A percentile compares a stretch with the other conserved stretches of the same genome.
Conservation (phyloP, 805 yeast species). For the Ogataea minuta region DNA sequence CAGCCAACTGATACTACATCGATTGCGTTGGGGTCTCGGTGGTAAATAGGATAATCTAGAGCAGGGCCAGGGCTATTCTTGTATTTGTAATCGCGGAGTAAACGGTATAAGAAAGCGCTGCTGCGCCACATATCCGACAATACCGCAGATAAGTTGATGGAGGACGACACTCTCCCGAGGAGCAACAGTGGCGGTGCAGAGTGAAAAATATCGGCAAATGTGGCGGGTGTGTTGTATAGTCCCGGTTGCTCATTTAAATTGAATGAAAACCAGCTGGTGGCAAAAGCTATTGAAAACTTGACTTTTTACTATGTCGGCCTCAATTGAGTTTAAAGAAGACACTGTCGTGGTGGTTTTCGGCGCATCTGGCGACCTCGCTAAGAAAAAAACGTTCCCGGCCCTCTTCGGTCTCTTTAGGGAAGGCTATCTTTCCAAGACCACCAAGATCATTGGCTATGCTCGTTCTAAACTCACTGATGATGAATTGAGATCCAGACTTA, state of each 20-base stretch:
- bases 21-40: slow-evolving; percentile 52
- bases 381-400: slow-evolving; percentile 92
- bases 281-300: slow-evolving; percentile 1
- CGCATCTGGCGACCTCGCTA: slow-evolving; percentile 93
- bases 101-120: slow-evolving; percentile 13
- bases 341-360: slow-evolving; percentile 83
- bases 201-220: neutral
- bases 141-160: slow-evolving; percentile 6
- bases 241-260: slow-evolving; percentile 8
- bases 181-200: slow-evolving; percentile 9
- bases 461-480: slow-evolving; percentile 69
- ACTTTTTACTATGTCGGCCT: slow-evolving; percentile 16
- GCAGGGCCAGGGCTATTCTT: neutral
- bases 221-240: slow-evolving; percentile 7
- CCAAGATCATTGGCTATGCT: slow-evolving; percentile 88
- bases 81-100: slow-evolving; percentile 3
- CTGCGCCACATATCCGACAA: slow-evolving; percentile 16
- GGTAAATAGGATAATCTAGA: slow-evolving; percentile 40
- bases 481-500: slow-evolving; percentile 67
- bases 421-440: slow-evolving; percentile 68
- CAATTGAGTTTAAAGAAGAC: slow-evolving; percentile 54
- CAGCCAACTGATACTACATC: slow-evolving; percentile 48
- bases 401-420: slow-evolving; percentile 72
- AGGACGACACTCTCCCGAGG: slow-evolving; percentile 11
- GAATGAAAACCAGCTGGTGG: slow-evolving; percentile 6